Base-by-base conservation (phyloP, 208 protist genomes). In the Crithidia expoeki region DNA sequence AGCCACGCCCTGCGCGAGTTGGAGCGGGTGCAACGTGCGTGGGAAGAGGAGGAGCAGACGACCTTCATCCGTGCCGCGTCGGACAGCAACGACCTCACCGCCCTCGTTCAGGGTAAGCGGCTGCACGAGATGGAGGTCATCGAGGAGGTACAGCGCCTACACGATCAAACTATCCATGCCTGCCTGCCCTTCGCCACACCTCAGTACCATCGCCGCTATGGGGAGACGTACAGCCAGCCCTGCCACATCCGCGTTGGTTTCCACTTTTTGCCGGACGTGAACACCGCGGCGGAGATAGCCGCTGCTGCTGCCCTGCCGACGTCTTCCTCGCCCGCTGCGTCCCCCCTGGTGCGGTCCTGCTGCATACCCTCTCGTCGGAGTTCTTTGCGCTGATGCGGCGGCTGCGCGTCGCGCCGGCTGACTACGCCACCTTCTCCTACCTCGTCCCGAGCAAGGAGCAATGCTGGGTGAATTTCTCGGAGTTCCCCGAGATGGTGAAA, bases 401-500 rank as follows among this genome's bases (percentile, higher is more conserved):
- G 77, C 80, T 81, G 33, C 72, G 80, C 23, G 66, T 94, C 25
- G 73, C 88, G 12, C 62, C 53, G 28, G 58, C 47, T 1, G 80
- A 88, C 32, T 73, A 94, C 68, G 83, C 74, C 28, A 68, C 68
- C 47, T 88, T 87, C 64, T 64, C 85, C 55, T 80, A 77, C 49
- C 76, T 96, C 38, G 82, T 88, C n/a, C 89, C 92, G n/a, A 94
- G 88, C 72, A 80, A 79, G 38, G 79, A 92, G 30, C 76, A 96
- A 60, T 58, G 89, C 19, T 96, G 92, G 89, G 23, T 94, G 49
- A 59, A 58, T 61, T 94, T 92, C 59, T 76, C 61, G 9, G 85
- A 93, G 64, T 88, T 96, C 53, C 92, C 92, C 2, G 89, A 96
- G 75, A 94, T 96, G 87, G 89, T 96, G 63, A 75, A 82, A 12